Evolutionary conservation across 169 alveolate genomes (phyloP).

Genomic region (Babesia divergens): DNA sequence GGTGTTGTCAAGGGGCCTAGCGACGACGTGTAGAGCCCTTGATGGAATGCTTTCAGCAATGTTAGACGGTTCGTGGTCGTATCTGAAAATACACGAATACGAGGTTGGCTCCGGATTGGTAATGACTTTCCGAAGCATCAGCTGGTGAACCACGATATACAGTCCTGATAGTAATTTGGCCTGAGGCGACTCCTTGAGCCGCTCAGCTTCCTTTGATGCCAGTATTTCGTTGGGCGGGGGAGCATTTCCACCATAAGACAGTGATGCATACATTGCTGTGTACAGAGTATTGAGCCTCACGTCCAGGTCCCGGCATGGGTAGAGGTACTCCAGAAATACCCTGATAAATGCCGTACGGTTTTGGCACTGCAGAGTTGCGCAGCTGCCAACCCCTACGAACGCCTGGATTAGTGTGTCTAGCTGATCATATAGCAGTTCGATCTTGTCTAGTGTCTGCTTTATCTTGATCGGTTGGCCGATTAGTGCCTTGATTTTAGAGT

Average conservation of each 20-base stretch:
- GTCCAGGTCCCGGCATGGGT: constrained; percentile 84
- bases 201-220: constrained; percentile 8
- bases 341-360: constrained; percentile 68
- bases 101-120: constrained; percentile 31
- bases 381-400: constrained; percentile 83
- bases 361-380: constrained; percentile 73
- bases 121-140: constrained; percentile 38
- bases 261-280: constrained; percentile 76
- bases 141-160: constrained; percentile 37
- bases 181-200: background rate
- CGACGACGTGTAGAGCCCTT: constrained; percentile 8
- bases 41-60: background rate
- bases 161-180: constrained; percentile 25
- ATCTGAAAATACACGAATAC: constrained; percentile 52
- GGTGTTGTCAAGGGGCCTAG: constrained; percentile 57
- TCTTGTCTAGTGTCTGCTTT: constrained; percentile 79
- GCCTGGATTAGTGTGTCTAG: constrained; percentile 83
- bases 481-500: constrained; percentile 72
- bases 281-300: constrained; percentile 78
- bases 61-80: constrained; percentile 51
- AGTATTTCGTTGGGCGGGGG: constrained; percentile 7
- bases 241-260: constrained; percentile 31
- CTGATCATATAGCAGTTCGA: constrained; percentile 80
- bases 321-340: constrained; percentile 77
- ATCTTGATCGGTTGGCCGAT: constrained; percentile 77